A percentile compares a stretch with the other conserved stretches of the same genome.
These are phyloP conservation scores for Akanthomyces uredinophilus DNA, from an alignment of 2,329 filamentous ascomycete species.

Conservation along the genomic window DNA sequence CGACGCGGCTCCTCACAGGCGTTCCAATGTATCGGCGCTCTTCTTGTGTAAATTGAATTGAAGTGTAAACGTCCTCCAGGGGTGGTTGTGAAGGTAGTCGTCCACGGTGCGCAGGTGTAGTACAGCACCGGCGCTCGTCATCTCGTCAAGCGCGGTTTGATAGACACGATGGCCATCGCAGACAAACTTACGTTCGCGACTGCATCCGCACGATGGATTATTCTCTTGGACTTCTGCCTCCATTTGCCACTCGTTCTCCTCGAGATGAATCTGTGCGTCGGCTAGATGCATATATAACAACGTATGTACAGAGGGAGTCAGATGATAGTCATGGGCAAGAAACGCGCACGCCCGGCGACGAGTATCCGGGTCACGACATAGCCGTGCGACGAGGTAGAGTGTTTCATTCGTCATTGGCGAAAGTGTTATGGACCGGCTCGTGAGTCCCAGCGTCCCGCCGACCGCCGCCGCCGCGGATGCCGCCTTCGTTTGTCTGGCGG, in stretches of 20 bases:
- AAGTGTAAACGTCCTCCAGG: not conserved
- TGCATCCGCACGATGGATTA: not conserved
- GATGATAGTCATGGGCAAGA: not conserved
- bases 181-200: not conserved
- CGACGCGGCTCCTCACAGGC: not conserved
- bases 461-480: not conserved
- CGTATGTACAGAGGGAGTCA: not conserved
- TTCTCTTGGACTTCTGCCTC: too few species aligned
- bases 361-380: not conserved
- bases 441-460: not conserved
- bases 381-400: not conserved
- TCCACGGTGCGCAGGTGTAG: not conserved
- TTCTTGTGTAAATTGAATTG: not conserved
- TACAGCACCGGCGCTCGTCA: not conserved
- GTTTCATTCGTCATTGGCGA: not conserved
- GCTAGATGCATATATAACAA: not conserved
- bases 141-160: not conserved
- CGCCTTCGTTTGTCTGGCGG: not conserved
- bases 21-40: not conserved
- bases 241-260: constrained; percentile 16
- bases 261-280: not conserved
- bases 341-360: not conserved
- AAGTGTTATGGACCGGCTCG: not conserved
- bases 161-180: not conserved
- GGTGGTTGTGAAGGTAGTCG: not conserved